Conservation (phyloP, 2,329 filamentous ascomycete genomes). For the Pyrenophora graminea region DNA sequence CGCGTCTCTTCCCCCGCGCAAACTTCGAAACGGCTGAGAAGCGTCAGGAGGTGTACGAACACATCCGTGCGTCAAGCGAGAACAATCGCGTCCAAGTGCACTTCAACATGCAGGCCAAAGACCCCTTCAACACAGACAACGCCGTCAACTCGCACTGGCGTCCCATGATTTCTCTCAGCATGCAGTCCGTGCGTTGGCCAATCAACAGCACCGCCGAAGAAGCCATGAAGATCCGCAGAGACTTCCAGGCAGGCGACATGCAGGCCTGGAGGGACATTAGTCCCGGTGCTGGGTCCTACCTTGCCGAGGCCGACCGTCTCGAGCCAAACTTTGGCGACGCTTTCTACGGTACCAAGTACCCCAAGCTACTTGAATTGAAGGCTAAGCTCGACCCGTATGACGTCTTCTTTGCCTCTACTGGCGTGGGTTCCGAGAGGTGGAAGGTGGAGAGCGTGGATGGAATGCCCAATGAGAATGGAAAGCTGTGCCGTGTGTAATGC, state of each 20-base stretch:
- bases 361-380: slow-evolving; percentile 35
- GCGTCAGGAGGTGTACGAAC: slow-evolving; percentile 35
- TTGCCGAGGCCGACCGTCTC: slow-evolving; percentile 39
- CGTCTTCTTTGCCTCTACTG: slow-evolving; percentile 42
- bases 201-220: slow-evolving; percentile 35
- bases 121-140: slow-evolving; percentile 36
- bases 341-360: slow-evolving; percentile 42
- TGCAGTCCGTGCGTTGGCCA: slow-evolving; percentile 42
- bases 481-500: slow-evolving; percentile 35
- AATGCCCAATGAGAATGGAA: slow-evolving; percentile 43
- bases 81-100: slow-evolving; percentile 42
- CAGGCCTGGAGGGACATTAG: slow-evolving; percentile 41
- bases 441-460: slow-evolving; percentile 41
- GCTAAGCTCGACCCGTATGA: slow-evolving; percentile 41
- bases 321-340: slow-evolving; percentile 41
- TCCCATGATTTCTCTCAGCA: slow-evolving; percentile 29
- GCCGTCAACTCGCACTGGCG: slow-evolving; percentile 41
- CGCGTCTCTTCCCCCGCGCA: slow-evolving; percentile 39
- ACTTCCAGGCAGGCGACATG: slow-evolving; percentile 35
- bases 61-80: slow-evolving; percentile 39
- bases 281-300: slow-evolving; percentile 35
- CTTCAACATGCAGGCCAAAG: slow-evolving; percentile 43
- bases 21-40: slow-evolving; percentile 42
- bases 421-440: slow-evolving; percentile 43
- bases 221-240: slow-evolving; percentile 30